A percentile compares a stretch with the other conserved stretches of the same genome.
These are phyloP conservation scores for Cytospora leucostoma DNA, from an alignment of 2,329 filamentous ascomycete species.

Conservation along the genomic window DNA sequence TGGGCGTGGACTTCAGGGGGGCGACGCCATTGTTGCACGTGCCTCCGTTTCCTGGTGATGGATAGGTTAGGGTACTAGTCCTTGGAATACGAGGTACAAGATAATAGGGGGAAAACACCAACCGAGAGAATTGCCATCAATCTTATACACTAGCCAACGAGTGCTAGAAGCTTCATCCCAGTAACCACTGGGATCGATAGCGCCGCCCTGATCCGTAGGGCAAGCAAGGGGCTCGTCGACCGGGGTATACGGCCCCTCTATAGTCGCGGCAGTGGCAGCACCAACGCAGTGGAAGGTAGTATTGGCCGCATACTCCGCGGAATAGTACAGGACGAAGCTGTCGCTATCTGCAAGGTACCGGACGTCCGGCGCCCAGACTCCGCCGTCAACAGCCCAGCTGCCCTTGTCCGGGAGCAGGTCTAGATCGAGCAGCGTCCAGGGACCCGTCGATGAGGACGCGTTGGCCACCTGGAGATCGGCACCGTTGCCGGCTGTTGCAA, in stretches of 20 bases:
- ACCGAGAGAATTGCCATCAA: constrained; percentile 51
- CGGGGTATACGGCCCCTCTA: constrained; percentile 45
- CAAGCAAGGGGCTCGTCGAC: constrained; percentile 44
- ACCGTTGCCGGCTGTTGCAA: constrained; percentile 47
- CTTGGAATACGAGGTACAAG: neutral
- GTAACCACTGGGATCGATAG: constrained; percentile 50
- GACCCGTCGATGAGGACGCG: constrained; percentile 41
- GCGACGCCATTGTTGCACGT: constrained; percentile 39
- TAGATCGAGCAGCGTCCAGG: constrained; percentile 42
- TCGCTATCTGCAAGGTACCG: constrained; percentile 40
- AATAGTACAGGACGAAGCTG: constrained; percentile 54
- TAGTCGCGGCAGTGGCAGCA: constrained; percentile 41
- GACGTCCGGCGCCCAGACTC: constrained; percentile 54
- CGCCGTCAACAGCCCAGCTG: constrained; percentile 46
- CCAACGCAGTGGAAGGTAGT: constrained; percentile 47
- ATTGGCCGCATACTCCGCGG: constrained; percentile 37
- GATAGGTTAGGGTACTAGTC: neutral
- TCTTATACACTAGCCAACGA: constrained; percentile 54
- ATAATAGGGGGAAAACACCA: neutral
- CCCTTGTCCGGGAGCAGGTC: constrained; percentile 51
- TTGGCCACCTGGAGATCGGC: constrained; percentile 51
- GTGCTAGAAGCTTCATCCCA: constrained; percentile 49
- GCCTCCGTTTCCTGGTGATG: constrained; percentile 24
- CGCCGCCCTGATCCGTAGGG: constrained; percentile 45
- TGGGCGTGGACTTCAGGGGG: constrained; percentile 39